Evolutionary conservation across 257 asterid genomes (phyloP), one percentile per base, ranked within the genome.

Genomic region (Verbascum thapsus): DNA sequence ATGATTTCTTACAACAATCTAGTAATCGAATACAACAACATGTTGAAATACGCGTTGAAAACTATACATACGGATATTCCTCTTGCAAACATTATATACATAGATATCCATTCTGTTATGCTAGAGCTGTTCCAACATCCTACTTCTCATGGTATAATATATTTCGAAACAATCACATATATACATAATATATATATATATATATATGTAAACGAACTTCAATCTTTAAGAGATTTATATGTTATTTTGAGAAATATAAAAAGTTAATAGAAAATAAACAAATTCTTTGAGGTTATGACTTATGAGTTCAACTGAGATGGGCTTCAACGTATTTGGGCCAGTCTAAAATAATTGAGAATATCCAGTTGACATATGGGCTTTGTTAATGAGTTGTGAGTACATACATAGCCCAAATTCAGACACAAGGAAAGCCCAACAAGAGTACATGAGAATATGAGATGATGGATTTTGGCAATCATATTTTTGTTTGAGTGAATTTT

Each of bases 71-170:
- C 40, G 34, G 81, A 74, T 34, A 78, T 84, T 48, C 66, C 64
- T 4, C 72, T 49, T 76, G 96, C 96, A 57, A 67, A 80, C 61
- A 77, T 91, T 6, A 58, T 84, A 7, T 85, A 79, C 23, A 80
- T 72, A 15, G 96, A 88, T 68, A 65, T 82, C 42, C 80, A 86
- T 63, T 66, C 88, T 38, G 83, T 78, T 5, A 74, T 91, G 80
- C 75, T 85, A 7, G 83, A 85, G 35, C 89, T 91, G 1, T 91
- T 82, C 77, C 94, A 64, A 20, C 83, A 81, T 37, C 98, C 96
- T 54, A 57, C 75, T 9, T 76, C 88, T 64, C 81, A 88, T 61
- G 96, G 95, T 90, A 78, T 16, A 18, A 6, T 19, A 16, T 17
- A 23, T 35, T 7, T 41, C 8, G 19, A 41, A 19, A 20, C 7